Evolutionary conservation across 495 filamentous ascomycete genomes (phyloP).

Genomic region (Monascus purpureus): DNA sequence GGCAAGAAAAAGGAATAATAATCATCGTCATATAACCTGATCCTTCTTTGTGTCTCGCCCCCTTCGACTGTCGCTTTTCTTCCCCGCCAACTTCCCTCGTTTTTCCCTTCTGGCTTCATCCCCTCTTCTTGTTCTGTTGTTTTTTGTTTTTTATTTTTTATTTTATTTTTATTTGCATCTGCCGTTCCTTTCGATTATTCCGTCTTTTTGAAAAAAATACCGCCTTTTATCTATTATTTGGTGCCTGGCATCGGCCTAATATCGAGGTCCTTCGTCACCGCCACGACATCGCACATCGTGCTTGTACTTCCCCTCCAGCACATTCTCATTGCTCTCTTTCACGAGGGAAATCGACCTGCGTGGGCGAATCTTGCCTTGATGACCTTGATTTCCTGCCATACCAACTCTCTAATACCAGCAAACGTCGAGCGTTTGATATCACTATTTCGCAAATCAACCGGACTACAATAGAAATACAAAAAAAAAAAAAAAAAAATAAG

Average conservation of each 20-base stretch:
- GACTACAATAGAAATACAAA: no score
- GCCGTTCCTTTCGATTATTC: slow-evolving; percentile 29
- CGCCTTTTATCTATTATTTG: slow-evolving; percentile 14
- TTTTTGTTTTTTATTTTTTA: slow-evolving; percentile 39
- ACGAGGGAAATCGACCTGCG: slow-evolving; percentile 13
- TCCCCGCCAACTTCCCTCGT: slow-evolving; percentile 9
- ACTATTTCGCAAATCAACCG: no score
- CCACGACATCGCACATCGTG: slow-evolving; percentile 3
- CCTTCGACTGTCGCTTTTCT: slow-evolving; percentile 6
- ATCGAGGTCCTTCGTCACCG: no score
- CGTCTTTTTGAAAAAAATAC: slow-evolving; percentile 36
- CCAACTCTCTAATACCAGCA: slow-evolving; percentile 6
- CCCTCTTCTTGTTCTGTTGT: slow-evolving; percentile 28
- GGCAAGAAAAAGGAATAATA: slow-evolving; percentile 4
- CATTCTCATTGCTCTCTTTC: not conserved
- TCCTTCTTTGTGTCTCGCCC: slow-evolving; percentile 4
- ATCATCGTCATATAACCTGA: slow-evolving; percentile 2
- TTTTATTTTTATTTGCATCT: slow-evolving; percentile 39
- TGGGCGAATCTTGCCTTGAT: slow-evolving; percentile 36
- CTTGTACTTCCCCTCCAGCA: no score
- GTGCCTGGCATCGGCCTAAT: slow-evolving; percentile 5
- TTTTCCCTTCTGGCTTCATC: slow-evolving; percentile 19
- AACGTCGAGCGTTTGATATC: slow-evolving; percentile 20
- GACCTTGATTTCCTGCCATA: slow-evolving; percentile 17
- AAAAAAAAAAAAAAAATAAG: no score